Evolutionary conservation across 495 filamentous ascomycete genomes (phyloP), one percentile per base, ranked within the genome.

Genomic region (Glutinoglossum americanum): DNA sequence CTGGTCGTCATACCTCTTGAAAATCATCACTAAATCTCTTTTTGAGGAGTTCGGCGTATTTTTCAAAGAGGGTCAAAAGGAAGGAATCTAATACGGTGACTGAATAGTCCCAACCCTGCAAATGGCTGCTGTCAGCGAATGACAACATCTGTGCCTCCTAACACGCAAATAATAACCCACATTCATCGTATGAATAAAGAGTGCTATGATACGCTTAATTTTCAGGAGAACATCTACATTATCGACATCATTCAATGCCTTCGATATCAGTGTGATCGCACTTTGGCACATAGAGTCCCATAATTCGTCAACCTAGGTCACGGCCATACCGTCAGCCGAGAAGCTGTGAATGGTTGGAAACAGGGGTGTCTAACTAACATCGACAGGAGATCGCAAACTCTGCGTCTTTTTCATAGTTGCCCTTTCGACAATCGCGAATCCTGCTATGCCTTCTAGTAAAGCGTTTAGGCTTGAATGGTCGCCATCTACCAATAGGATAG

Each of bases 151-250:
- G 10, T 32, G 39, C 57, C 32, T 28, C 19, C 60, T 35, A n/a
- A 57, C 33, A 6, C 15, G 54, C 49, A 3, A 21, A 30, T 41
- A 48, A 28, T 26, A 32, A 65, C 77, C 65, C 61, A 80, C 83
- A 73, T 94, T 85, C 92, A 97, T 95, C 19, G 92, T 95, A 64
- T 97, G 83, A 67, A 95, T 96, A 68, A 99, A 99, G 19, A 97
- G 70, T 26, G 89, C 86, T 67, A 99, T 78, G 53, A 90, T 73
- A 47, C 86, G 87, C 68, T 96, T 97, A 60, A 94, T 90, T 64
- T 92, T 90, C 15, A 95, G 71, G 37, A 99, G 69, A 13, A 80
- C 77, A 61, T 95, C 87, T 9, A 89, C 87, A 64, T 89, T 87
- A 30, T 81, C 80, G 41, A 97, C 80, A 27, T 82, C 79, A 33